Percentiles rank a stretch among this genome's conserved stretches.
phyloP scores from a whole-genome alignment of 805 yeast genomes.

The Yarrowia sp. region DNA sequence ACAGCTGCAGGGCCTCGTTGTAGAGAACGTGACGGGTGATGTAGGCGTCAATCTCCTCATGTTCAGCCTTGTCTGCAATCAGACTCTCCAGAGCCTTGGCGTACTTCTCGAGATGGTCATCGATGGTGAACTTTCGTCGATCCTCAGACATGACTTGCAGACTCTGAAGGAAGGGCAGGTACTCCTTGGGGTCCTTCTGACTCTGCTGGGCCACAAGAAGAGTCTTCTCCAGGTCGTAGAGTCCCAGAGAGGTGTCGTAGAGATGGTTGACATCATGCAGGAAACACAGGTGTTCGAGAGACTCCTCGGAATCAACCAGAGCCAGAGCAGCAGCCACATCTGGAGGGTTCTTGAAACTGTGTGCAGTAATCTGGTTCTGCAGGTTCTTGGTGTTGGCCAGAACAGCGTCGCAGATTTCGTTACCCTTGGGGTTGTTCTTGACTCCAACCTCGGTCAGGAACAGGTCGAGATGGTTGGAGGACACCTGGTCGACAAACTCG shows the following conservation, averaged over 20 bases:
- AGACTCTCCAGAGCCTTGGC: conserved; percentile 80
- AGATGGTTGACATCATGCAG: conserved; percentile 85
- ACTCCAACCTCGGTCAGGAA: conserved; percentile 63
- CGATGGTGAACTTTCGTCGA: conserved; percentile 78
- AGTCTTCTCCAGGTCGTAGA: conserved; percentile 82
- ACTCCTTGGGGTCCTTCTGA: conserved; percentile 97
- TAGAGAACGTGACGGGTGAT: conserved; percentile 74
- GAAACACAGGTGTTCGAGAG: conserved; percentile 86
- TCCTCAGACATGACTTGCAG: conserved; percentile 70
- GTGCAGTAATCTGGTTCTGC: conserved; percentile 87
- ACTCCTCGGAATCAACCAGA: conserved; percentile 65
- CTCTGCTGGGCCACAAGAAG: conserved; percentile 92
- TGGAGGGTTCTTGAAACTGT: conserved; percentile 90
- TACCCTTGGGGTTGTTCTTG: conserved; percentile 57
- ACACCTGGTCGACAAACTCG: conserved; percentile 71
- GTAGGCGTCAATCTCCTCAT: conserved; percentile 67
- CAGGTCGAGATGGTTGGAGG: conserved; percentile 78
- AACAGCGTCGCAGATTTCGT: conserved; percentile 76
- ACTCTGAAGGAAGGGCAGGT: conserved; percentile 86
- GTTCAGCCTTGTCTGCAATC: conserved; percentile 47
- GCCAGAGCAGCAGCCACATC: conserved; percentile 75
- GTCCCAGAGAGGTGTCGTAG: conserved; percentile 78
- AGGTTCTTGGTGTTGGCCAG: conserved; percentile 60
- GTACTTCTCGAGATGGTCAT: conserved; percentile 72
- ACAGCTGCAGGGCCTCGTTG: conserved; percentile 68